Evolutionary conservation across 1,139 yeast species (phyloP).

Genomic region (Komagataea norvegica): DNA sequence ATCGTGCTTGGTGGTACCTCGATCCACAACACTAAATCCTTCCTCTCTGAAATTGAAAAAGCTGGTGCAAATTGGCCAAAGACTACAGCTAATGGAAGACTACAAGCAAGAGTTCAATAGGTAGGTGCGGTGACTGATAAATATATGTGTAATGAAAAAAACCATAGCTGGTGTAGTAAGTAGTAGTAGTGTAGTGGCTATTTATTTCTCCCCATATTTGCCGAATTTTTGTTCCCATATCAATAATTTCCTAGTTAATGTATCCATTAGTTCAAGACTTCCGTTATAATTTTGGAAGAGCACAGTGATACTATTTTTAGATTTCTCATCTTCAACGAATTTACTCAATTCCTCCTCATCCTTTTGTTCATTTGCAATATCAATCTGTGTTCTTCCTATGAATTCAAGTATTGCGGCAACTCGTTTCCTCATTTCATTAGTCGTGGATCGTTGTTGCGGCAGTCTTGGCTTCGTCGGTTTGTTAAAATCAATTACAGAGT

Average conservation of each 20-base stretch:
- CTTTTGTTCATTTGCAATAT: slow-evolving; percentile 65
- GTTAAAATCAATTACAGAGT: slow-evolving; percentile 36
- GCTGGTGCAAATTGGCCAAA: slow-evolving; percentile 28
- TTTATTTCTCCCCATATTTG: slow-evolving; percentile 21
- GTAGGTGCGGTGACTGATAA: no score
- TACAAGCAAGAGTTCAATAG: slow-evolving; percentile 19
- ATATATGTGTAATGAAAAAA: no score
- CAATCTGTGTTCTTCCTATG: slow-evolving; percentile 78
- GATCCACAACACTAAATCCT: slow-evolving; percentile 54
- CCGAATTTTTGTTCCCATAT: slow-evolving; percentile 71
- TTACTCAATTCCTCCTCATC: slow-evolving; percentile 47
- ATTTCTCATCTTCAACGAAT: slow-evolving; percentile 38
- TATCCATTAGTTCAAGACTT: slow-evolving; percentile 62
- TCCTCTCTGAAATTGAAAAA: slow-evolving; percentile 38
- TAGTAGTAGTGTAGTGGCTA: no score
- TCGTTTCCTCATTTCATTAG: slow-evolving; percentile 80
- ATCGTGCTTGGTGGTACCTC: slow-evolving; percentile 76
- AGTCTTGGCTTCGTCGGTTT: slow-evolving; percentile 78
- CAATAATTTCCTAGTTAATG: slow-evolving; percentile 60
- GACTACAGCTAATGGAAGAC: slow-evolving; percentile 17
- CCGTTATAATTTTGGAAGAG: slow-evolving; percentile 49
- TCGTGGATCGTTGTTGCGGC: slow-evolving; percentile 68
- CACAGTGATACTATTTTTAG: slow-evolving; percentile 31
- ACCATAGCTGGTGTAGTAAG: no score
- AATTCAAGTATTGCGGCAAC: slow-evolving; percentile 89